A percentile compares a stretch with the other conserved stretches of the same genome.
Conservation (phyloP, 1,139 yeast genomes). For the Kodamaea ohmeri region DNA sequence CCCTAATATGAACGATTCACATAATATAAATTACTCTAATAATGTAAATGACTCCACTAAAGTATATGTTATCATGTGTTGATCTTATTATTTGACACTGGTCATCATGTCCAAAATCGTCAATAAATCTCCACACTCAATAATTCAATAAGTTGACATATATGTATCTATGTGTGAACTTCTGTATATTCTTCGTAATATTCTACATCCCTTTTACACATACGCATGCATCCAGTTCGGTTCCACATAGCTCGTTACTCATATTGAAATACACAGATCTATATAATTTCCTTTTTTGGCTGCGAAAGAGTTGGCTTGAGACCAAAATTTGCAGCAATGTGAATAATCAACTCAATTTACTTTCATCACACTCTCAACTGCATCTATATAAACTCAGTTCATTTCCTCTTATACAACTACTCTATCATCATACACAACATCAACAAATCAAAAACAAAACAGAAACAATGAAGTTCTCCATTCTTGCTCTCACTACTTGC, state of each 20-base stretch:
- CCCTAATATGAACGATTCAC: too few relatives aligned
- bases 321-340: constrained; percentile 5
- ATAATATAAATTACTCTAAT: too few relatives aligned
- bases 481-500: constrained; percentile 15
- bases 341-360: neutral
- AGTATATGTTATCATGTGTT: too few relatives aligned
- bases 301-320: constrained; percentile 5
- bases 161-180: too few relatives aligned
- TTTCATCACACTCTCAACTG: neutral
- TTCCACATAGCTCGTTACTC: neutral
- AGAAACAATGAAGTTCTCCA: constrained; percentile 15
- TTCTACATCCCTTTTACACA: too few relatives aligned
- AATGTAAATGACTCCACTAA: too few relatives aligned
- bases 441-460: constrained; percentile 3
- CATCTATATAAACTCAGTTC: neutral
- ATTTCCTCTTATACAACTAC: neutral
- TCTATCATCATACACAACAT: constrained; percentile 1
- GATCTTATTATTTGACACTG: too few relatives aligned
- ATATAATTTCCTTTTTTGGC: constrained; percentile 6
- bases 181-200: too few relatives aligned
- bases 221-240: neutral
- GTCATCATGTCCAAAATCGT: too few relatives aligned
- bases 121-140: too few relatives aligned
- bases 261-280: too few relatives aligned
- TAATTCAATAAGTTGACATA: too few relatives aligned